Evolutionary conservation across 768 basidiomycete species (phyloP).

Genomic region (Leccinum variicolor): DNA sequence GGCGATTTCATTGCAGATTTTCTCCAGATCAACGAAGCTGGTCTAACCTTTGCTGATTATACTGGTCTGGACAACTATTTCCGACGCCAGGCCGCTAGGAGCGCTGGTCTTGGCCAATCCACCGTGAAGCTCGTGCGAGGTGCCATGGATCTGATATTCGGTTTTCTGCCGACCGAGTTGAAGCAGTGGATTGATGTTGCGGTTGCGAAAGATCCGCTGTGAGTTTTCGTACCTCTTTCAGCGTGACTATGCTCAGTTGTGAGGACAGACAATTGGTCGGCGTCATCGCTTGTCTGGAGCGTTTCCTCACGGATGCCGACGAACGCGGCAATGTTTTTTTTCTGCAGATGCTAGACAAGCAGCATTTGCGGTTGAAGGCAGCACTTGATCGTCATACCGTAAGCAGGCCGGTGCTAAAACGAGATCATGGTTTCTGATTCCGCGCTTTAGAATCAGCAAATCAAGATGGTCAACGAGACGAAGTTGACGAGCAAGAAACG

Average conservation of each 20-base stretch:
- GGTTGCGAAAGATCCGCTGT: slow-evolving; percentile 75
- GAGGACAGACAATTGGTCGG: slow-evolving; percentile 76
- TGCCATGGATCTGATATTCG: slow-evolving; percentile 94
- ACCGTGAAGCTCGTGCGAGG: slow-evolving; percentile 81
- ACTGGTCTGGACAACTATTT: slow-evolving; percentile 94
- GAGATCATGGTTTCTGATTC: slow-evolving; percentile 1
- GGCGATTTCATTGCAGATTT: slow-evolving; percentile 89
- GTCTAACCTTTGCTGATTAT: slow-evolving; percentile 92
- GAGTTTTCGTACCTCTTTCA: slow-evolving; percentile 5
- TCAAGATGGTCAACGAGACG: slow-evolving; percentile 84
- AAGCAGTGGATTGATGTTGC: slow-evolving; percentile 83
- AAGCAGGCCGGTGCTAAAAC: slow-evolving; percentile 20
- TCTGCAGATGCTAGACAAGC: slow-evolving; percentile 75
- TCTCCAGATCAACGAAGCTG: slow-evolving; percentile 84
- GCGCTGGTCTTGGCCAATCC: slow-evolving; percentile 58
- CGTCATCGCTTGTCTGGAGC: slow-evolving; percentile 74
- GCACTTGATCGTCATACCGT: slow-evolving; percentile 76
- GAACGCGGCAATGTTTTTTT: slow-evolving; percentile 75
- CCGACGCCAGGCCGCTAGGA: slow-evolving; percentile 81
- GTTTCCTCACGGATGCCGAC: slow-evolving; percentile 71
- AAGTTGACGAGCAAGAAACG: slow-evolving; percentile 92
- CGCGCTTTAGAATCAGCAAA: slow-evolving; percentile 67
- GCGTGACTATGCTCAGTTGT: background rate
- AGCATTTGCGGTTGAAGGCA: slow-evolving; percentile 72
- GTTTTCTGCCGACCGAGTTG: slow-evolving; percentile 81